Conservation (phyloP, 2,329 filamentous ascomycete genomes). For the Aspergillus felis region DNA sequence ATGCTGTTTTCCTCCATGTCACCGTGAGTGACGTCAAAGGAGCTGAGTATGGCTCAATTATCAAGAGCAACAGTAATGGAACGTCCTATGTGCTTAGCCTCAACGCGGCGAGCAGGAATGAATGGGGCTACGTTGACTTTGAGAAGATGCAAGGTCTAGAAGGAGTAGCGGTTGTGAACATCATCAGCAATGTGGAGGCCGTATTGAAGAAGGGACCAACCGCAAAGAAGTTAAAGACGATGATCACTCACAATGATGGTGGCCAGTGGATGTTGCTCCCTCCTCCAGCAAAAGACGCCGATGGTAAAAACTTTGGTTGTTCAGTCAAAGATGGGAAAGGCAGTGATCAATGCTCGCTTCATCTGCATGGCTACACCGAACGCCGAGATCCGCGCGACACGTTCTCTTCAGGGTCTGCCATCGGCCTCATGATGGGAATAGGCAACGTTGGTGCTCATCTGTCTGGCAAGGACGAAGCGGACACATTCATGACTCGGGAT, state of each 20-base stretch:
- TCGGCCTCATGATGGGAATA: constrained; percentile 85
- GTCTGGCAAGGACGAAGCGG: constrained; percentile 63
- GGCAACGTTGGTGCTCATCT: constrained; percentile 83
- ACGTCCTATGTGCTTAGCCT: constrained; percentile 89
- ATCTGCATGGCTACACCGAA: constrained; percentile 95
- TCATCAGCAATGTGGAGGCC: constrained; percentile 70
- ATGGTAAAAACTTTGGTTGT: constrained; percentile 70
- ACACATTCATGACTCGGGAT: constrained; percentile 88
- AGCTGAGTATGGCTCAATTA: constrained; percentile 74
- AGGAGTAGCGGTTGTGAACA: constrained; percentile 82
- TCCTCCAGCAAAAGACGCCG: constrained; percentile 66
- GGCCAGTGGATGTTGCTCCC: constrained; percentile 76
- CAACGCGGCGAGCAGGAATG: constrained; percentile 74
- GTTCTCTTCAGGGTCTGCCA: constrained; percentile 80
- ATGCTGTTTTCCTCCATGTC: constrained; percentile 91
- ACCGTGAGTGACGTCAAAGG: constrained; percentile 65
- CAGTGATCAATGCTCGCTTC: constrained; percentile 70
- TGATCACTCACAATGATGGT: constrained; percentile 96
- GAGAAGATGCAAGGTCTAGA: constrained; percentile 93
- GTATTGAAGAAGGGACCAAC: constrained; percentile 54
- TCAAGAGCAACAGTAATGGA: constrained; percentile 98
- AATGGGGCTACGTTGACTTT: constrained; percentile 79
- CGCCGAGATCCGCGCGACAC: constrained; percentile 75
- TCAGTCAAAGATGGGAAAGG: constrained; percentile 51
- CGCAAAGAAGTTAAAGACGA: constrained; percentile 77